phyloP scores from a whole-genome alignment of 1,139 yeast species.

The Yamadazyma triangularis region DNA sequence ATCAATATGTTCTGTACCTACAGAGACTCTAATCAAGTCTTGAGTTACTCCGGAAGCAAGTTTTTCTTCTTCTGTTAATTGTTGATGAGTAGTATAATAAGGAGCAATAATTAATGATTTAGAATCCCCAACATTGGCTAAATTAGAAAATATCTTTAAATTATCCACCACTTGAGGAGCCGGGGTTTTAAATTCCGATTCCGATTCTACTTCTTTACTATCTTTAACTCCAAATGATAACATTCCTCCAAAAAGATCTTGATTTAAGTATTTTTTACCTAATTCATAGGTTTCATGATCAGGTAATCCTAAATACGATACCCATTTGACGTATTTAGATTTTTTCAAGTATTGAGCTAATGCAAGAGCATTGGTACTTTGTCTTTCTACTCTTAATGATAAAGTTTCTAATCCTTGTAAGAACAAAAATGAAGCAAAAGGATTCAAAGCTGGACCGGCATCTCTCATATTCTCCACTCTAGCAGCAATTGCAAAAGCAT shows the following conservation, averaged over 20 bases:
- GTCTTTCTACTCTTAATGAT: constrained; percentile 91
- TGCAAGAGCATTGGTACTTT: constrained; percentile 75
- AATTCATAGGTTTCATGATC: constrained; percentile 78
- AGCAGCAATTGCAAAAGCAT: constrained; percentile 75
- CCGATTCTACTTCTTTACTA: constrained; percentile 43
- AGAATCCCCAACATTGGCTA: constrained; percentile 96
- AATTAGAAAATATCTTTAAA: constrained; percentile 79
- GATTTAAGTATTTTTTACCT: constrained; percentile 72
- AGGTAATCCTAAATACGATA: constrained; percentile 85
- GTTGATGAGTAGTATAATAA: constrained; percentile 92
- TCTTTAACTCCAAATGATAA: constrained; percentile 80
- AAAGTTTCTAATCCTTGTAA: constrained; percentile 92
- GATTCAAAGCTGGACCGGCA: constrained; percentile 84
- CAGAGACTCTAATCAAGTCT: constrained; percentile 82
- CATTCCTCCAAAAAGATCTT: constrained; percentile 79
- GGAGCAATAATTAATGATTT: constrained; percentile 95
- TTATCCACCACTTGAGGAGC: constrained; percentile 81
- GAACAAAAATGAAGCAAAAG: constrained; percentile 81
- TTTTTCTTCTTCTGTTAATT: constrained; percentile 78
- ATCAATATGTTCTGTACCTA: constrained; percentile 86
- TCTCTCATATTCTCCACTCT: constrained; percentile 89
- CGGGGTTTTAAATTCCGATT: constrained; percentile 61
- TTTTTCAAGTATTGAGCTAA: constrained; percentile 75
- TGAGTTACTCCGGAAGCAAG: constrained; percentile 77
- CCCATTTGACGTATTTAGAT: constrained; percentile 76